Evolutionary conservation across 805 yeast species (phyloP), one percentile per base, ranked within the genome.

Genomic region (Pichia paraexigua): DNA sequence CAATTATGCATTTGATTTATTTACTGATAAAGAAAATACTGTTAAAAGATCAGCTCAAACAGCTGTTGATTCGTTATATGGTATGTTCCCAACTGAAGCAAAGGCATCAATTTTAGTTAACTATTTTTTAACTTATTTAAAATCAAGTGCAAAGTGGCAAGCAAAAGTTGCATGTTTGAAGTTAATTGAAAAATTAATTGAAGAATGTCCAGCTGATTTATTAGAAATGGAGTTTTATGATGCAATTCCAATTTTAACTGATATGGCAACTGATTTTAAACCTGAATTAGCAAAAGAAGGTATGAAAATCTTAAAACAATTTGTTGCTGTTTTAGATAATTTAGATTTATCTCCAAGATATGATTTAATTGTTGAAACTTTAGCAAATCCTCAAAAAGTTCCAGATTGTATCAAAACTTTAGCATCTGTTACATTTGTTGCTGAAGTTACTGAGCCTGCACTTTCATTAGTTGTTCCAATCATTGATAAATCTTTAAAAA

Each of bases 401-500:
- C 87, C 96, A 52, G 84, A 79, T 53, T 90, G 96, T 70, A 87
- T 92, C 68, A 87, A 85, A 70, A 80, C 92, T 43, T 77, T 92
- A 56, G 85, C 96, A 2, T 86, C 95, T 41, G 97, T 92, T 50
- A 94, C 99, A 0, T 92, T 92, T 68, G 98, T 92, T 47, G 96
- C 99, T 45, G 99, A 94, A 73, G 99, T 92, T 56, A 94, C 97
- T 17, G 98, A 91, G 72, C 95, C 98, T 6, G 95, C 95, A 5
- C 75, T 92, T 60, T 80, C 98, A 10, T 71, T 92, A 52, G 75
- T 92, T 63, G 97, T 88, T 45, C 99, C 99, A 45, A 91, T 91
- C 58, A 78, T 92, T 62, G 90, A 82, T 65, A 88, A 91, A 67
- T 92, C 98, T 2, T 76, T 92, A 63, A 85, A 85, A 62, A 80